Percentiles rank a stretch among this genome's conserved stretches.
These are phyloP conservation scores for Haplosporangium sp. DNA, from an alignment of 371 early-diverging fungal genomes.

Conservation along the genomic window DNA sequence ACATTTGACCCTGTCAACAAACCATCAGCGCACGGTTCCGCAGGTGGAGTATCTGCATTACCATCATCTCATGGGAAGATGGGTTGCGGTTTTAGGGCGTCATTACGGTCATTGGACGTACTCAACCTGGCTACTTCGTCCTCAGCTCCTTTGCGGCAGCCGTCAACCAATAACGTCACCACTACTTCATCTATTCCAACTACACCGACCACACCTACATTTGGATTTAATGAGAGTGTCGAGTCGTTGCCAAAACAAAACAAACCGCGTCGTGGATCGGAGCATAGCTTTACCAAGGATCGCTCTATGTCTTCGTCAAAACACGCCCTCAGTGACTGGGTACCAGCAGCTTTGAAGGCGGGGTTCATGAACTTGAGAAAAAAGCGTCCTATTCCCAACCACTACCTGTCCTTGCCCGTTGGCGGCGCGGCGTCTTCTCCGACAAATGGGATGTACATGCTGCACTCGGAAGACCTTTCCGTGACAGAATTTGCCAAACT, in stretches of 20 bases:
- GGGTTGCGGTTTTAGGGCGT: constrained; percentile 5
- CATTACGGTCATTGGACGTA: constrained; percentile 11
- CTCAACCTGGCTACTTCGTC: constrained; percentile 2
- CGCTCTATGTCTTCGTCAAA: constrained; percentile 6
- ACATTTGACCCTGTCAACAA: background rate
- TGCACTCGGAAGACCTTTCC: constrained; percentile 49
- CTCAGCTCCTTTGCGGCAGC: background rate
- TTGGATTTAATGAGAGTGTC: background rate
- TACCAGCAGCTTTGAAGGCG: constrained; percentile 16
- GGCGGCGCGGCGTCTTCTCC: constrained; percentile 24
- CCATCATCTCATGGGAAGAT: constrained; percentile 6
- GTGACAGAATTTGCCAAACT: constrained; percentile 48
- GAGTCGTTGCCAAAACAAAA: background rate
- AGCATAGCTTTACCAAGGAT: too few species aligned
- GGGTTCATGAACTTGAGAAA: constrained; percentile 21
- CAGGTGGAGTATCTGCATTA: constrained; percentile 3
- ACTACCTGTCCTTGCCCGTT: constrained; percentile 43
- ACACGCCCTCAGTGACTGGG: constrained; percentile 13
- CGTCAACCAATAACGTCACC: background rate
- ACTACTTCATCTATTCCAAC: background rate
- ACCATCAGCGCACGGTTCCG: background rate
- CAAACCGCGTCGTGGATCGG: too few species aligned
- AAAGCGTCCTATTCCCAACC: constrained; percentile 11
- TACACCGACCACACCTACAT: background rate
- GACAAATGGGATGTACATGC: constrained; percentile 22